Base-by-base conservation (phyloP, 2,329 filamentous ascomycete species). In the Zymoseptoria crescenta region DNA sequence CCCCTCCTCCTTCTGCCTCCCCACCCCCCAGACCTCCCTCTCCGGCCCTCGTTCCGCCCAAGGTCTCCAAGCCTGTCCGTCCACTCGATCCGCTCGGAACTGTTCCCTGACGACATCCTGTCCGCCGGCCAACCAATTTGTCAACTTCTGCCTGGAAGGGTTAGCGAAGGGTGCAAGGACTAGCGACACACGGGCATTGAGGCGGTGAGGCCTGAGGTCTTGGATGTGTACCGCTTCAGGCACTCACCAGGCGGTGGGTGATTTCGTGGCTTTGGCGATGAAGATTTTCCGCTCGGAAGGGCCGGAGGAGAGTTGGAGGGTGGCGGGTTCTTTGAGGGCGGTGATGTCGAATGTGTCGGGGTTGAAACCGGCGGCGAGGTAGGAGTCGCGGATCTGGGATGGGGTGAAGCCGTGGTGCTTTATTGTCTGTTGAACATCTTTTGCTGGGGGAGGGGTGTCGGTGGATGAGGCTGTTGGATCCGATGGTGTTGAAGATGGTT, bases 401-500 rank as follows among this genome's bases (percentile, higher is more conserved):
- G 62, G 52, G 2, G 54, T 65, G 57, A 74, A 73, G 30, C 71
- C 72, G 53, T 69, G 62, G 27, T 71, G 68, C 58, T 72, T 70
- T 62, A 72, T 72, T 5, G 70, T 73, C 7, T 52, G 24, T 52
- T 52, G 51, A 13, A 27, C 49, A 13, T 45, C 35, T n/a, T 45
- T 45, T 2, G 35, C 16, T 45, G 35, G 35, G 20, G 67, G 65
- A 35, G 62, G 45, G 67, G 70, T 70, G 4, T 67, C 62, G 16
- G 60, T 57, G n/a, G 62, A 62, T 9, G 66, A 58, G 8, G 56
- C 60, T 16, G 45, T 20, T 1, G 63, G 63, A 4, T 63, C 49
- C 51, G 63, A n/a, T n/a, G n/a, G n/a, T 64, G 83, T 76, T 62
- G 4, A 65, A 52, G 24, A 65, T 60, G 13, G 64, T 52, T 13